Base-by-base conservation (phyloP, 1,284 basidiomycete genomes). In the Cerrena zonata region DNA sequence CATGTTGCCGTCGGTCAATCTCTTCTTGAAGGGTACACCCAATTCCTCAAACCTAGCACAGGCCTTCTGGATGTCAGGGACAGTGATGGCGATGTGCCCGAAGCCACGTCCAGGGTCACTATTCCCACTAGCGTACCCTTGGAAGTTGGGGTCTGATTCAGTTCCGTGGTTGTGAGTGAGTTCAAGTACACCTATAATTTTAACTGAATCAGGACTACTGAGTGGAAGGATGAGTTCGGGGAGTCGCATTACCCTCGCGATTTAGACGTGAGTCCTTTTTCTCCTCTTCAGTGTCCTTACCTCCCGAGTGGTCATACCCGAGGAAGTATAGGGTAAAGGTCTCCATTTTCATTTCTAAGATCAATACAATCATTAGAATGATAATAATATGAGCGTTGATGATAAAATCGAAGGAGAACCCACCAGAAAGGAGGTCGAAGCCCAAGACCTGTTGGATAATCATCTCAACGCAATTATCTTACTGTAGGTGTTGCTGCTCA, bases 141-240 rank as follows among this genome's bases (percentile, higher is more conserved):
- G 65, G 75, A 94, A 94, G 54, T 70, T 68, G 53, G 82, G 60
- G 67, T 95, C 89, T 54, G 67, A 72, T 69, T 95, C 92, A 44
- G 93, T 94, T 51, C 92, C 91, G 66, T 90, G 88, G 73, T 94
- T 94, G 72, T 91, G 86, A 10, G 89, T 92, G 45, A 94, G 78
- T 68, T 94, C 92, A 53, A 94, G 81, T 51, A 94, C 74, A 50
- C 87, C 56, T 57, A 45, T 13, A 40, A 23, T 23, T 30, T 12
- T 10, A 36, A 15, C n/a, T n/a, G n/a, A 34, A 15, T 7, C 30
- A 34, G 30, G 30, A 13, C 3, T 18, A 45, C 25, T 18, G 36
- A 7, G 25, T 22, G 21, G 21, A 45, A 44, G 21, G 45, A 19
- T 37, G 39, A 19, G 12, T 52, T 26, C 42, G 24, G 37, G 37